Conservation (phyloP, 2,329 filamentous ascomycete species). For the Capronia epimyces region DNA sequence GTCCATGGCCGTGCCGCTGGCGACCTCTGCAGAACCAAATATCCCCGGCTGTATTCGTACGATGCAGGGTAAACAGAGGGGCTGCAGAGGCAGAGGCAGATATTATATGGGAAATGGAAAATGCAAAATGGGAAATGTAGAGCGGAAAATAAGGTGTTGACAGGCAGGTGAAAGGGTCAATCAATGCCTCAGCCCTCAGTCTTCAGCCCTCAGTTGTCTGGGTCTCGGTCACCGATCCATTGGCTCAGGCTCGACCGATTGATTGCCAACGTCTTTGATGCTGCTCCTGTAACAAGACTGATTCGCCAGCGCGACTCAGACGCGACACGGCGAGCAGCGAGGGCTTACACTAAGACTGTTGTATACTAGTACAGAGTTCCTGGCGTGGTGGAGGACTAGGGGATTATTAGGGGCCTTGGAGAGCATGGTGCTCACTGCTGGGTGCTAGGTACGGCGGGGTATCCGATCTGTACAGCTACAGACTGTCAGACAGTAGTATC, state of each 20-base stretch:
- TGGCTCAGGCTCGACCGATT: background rate
- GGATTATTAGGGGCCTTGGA: no score
- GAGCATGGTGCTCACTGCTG: no score
- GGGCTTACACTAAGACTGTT: background rate
- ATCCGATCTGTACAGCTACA: no score
- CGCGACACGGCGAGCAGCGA: background rate
- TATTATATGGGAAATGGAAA: no score
- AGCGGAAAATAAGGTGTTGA: background rate
- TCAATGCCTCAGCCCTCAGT: background rate
- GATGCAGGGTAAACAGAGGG: background rate
- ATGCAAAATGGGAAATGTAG: no score
- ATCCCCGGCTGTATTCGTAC: no score
- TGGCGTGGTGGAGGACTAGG: no score
- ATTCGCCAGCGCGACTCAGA: background rate
- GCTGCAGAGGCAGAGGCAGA: background rate
- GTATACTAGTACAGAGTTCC: background rate
- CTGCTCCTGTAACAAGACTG: no score
- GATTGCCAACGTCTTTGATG: background rate
- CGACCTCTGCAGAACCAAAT: background rate
- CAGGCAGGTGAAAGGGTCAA: background rate
- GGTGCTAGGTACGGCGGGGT: no score
- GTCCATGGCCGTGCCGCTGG: conserved; percentile 11
- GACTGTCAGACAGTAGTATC: no score
- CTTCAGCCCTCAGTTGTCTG: no score
- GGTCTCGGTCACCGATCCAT: background rate